Conservation (phyloP, 1,139 yeast species). For the Candida sojae region DNA sequence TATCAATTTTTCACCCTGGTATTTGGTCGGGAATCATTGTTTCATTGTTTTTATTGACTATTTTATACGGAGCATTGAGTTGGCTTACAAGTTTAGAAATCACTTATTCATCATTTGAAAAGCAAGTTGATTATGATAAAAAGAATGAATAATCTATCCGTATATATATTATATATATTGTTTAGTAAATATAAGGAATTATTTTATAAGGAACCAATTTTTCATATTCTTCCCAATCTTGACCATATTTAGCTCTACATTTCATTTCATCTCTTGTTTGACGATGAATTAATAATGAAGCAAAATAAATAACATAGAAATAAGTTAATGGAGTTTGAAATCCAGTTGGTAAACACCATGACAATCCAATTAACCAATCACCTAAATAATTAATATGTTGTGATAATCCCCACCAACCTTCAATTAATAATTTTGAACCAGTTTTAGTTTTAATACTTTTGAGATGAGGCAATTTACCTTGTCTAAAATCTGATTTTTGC, state of each 20-base stretch:
- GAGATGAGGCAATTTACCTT: conserved; percentile 65
- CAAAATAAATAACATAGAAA: conserved; percentile 84
- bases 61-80: conserved; percentile 55
- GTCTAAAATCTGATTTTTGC: conserved; percentile 82
- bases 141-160: conserved; percentile 48
- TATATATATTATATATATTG: background rate
- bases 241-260: conserved; percentile 83
- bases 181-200: conserved; percentile 79
- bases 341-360: conserved; percentile 94
- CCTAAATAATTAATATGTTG: conserved; percentile 96
- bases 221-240: conserved; percentile 83
- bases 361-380: conserved; percentile 89
- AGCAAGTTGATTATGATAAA: conserved; percentile 62
- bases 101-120: conserved; percentile 72
- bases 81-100: conserved; percentile 67
- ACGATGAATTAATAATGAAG: conserved; percentile 78
- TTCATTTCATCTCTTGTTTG: conserved; percentile 91
- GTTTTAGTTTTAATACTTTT: conserved; percentile 70
- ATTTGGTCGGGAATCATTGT: conserved; percentile 69
- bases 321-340: conserved; percentile 80
- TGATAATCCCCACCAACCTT: conserved; percentile 95
- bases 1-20: conserved; percentile 56
- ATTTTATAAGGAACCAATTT: conserved; percentile 82
- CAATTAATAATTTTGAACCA: conserved; percentile 78
- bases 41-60: conserved; percentile 49